phyloP scores from a whole-genome alignment of 441 rosid genomes.

The Erodium moschatum region DNA sequence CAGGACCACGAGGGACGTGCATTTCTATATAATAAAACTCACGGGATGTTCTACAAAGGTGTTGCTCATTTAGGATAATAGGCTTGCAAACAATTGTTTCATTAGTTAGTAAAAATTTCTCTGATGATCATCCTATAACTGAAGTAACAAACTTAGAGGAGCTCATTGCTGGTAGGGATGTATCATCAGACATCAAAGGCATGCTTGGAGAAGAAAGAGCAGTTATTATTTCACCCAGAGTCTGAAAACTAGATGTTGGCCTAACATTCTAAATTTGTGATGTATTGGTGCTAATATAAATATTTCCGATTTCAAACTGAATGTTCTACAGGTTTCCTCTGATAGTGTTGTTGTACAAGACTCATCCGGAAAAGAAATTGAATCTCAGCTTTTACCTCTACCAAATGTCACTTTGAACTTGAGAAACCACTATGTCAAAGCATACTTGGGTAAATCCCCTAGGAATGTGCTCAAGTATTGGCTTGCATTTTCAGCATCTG shows the following conservation, averaged over 20 bases:
- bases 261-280: not conserved
- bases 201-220: not conserved
- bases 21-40: too few species aligned
- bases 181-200: not conserved
- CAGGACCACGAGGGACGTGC: too few species aligned
- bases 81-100: not conserved
- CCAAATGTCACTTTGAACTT: conserved; percentile 42
- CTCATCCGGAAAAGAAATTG: conserved; percentile 73
- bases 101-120: not conserved
- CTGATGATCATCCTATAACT: not conserved
- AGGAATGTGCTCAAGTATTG: conserved; percentile 55
- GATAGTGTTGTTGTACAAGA: conserved; percentile 61
- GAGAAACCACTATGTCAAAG: conserved; percentile 64
- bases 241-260: not conserved
- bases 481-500: conserved; percentile 79
- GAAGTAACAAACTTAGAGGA: not conserved
- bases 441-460: conserved; percentile 65
- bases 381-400: conserved; percentile 73
- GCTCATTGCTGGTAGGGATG: not conserved
- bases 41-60: too few species aligned
- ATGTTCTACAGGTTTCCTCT: conserved; percentile 45
- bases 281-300: not conserved
- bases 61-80: not conserved
- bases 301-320: conserved; percentile 3
- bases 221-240: not conserved